Evolutionary conservation across 306 rosid species (phyloP), one percentile per base, ranked within the genome.

Genomic region (Pyrus bretschneideri): DNA sequence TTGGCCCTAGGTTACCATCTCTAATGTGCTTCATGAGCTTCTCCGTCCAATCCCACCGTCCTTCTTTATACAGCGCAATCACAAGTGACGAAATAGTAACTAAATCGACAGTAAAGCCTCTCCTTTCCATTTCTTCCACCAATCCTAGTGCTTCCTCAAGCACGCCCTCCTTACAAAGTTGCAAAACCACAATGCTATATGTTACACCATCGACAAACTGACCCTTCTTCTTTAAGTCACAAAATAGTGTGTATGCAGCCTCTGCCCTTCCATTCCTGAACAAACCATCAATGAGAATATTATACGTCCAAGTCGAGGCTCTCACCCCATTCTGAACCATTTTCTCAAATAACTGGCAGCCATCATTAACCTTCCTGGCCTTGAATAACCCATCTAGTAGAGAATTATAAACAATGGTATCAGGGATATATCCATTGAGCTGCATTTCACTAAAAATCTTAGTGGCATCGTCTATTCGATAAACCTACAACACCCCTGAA

Each of bases 61-160:
- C 87, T 12, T 88, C 87, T 72, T 72, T 87, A 73, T 92, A 89
- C 76, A 94, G 76, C 81, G 78, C 84, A 67, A 92, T 85, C 85
- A 94, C 75, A 45, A 90, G 91, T 0, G 97, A 87, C 0, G 96
- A 86, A 38, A 92, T 74, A 18, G 96, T 92, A 59, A 94, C 81
- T 52, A 94, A 86, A 73, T 92, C 96, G 76, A 94, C 93, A 74
- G 52, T 74, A 76, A 94, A 92, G 46, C 96, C 95, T 73, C 96
- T 79, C 71, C 71, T 81, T 90, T 94, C 98, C 98, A 94, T 92
- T 85, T 92, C 98, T 76, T 92, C 96, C 71, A 89, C 91, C 89
- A 86, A 82, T 62, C 51, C 60, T 4, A 92, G 78, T 1, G 93
- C 96, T 83, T 86, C 93, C 86, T 87, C 92, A 29, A 94, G 82